These are phyloP conservation scores for Thinopyrum elongatum DNA, from an alignment of 176 grass and related monocot genomes.

Conservation along the genomic window DNA sequence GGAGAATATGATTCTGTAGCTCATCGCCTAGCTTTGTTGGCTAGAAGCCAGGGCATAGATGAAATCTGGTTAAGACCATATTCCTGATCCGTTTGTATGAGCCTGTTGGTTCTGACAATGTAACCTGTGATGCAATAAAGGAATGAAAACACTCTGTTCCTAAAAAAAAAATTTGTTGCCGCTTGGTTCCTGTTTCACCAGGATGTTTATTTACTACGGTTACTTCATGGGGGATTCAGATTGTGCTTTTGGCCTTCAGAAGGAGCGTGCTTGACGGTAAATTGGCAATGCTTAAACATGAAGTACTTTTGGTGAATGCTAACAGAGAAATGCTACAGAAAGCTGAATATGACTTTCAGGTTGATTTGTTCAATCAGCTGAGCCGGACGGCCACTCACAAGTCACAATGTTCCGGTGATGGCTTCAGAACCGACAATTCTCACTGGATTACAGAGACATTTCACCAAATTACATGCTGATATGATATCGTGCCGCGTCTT, in stretches of 20 bases:
- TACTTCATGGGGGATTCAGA: neutral
- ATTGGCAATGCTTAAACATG: neutral
- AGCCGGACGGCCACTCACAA: neutral
- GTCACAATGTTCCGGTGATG: neutral
- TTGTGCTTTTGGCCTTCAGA: neutral
- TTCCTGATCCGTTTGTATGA: no score
- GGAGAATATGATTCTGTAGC: no score
- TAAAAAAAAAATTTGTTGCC: neutral
- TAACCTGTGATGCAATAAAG: no score
- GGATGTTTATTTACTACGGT: neutral
- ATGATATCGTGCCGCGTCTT: no score
- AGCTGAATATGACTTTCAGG: constrained; percentile 46
- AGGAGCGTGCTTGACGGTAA: neutral
- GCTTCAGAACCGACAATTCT: neutral
- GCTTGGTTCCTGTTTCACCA: neutral
- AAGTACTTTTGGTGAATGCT: neutral
- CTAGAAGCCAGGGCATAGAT: no score
- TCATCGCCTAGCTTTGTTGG: no score
- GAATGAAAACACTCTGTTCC: no score
- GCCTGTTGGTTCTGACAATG: no score
- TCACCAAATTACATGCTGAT: neutral
- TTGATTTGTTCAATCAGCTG: neutral
- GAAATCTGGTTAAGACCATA: no score
- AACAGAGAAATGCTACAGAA: constrained; percentile 39
- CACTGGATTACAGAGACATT: neutral